Percentiles rank a stretch among this genome's conserved stretches.
Evolutionary conservation across 1,139 yeast species (phyloP).

Genomic region (Zygosaccharomyces pseudobailii): DNA sequence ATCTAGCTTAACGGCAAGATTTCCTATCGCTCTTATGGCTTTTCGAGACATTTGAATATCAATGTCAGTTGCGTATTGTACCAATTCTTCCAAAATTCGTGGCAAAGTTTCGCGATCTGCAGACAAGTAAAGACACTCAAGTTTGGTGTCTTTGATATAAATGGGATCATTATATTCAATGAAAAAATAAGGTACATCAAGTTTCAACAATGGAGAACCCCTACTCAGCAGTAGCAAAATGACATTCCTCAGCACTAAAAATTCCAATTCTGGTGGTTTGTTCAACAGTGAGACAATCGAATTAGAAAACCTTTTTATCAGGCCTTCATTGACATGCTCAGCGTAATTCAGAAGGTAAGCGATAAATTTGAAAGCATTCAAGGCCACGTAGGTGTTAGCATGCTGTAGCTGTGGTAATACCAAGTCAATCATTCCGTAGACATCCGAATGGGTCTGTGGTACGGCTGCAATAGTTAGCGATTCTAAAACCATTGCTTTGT

Average conservation of each 20-base stretch:
- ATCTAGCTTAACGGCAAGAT: conserved; percentile 72
- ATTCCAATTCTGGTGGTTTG: conserved; percentile 81
- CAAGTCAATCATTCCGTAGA: conserved; percentile 62
- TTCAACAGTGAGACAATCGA: conserved; percentile 68
- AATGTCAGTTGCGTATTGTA: conserved; percentile 82
- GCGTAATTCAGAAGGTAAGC: conserved; percentile 72
- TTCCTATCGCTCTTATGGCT: conserved; percentile 86
- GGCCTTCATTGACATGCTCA: conserved; percentile 34
- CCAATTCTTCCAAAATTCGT: conserved; percentile 66
- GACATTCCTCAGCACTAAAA: conserved; percentile 74
- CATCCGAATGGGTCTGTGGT: conserved; percentile 65
- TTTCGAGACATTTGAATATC: conserved; percentile 83
- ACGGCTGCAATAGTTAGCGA: conserved; percentile 60
- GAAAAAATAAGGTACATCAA: conserved; percentile 75
- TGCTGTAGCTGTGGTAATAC: conserved; percentile 73
- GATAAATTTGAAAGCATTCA: conserved; percentile 69
- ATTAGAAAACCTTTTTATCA: conserved; percentile 61
- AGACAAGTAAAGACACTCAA: conserved; percentile 76
- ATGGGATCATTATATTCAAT: conserved; percentile 82
- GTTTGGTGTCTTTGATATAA: conserved; percentile 83
- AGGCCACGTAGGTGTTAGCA: conserved; percentile 74
- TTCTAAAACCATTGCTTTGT: conserved; percentile 64
- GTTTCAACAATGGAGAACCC: conserved; percentile 50
- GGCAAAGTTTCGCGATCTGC: conserved; percentile 63
- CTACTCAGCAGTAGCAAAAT: conserved; percentile 67